Conservation (phyloP, 371 early-diverging fungal species). For the Mucor sp. region DNA sequence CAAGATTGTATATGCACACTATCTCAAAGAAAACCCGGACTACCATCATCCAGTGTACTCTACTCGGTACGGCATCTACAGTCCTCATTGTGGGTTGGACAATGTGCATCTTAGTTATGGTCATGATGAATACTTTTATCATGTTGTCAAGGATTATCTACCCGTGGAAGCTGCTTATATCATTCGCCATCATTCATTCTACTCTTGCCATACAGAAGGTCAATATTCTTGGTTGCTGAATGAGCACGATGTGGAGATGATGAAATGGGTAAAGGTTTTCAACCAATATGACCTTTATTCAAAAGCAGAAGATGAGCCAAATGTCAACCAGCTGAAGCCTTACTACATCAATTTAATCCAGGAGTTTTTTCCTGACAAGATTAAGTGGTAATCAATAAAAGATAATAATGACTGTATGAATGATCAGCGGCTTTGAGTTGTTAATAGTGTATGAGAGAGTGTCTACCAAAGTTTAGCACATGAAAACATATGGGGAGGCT, state of each 20-base stretch:
- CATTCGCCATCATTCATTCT: constrained; percentile 63
- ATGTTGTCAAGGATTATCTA: constrained; percentile 53
- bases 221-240: constrained; percentile 53
- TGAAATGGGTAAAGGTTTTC: constrained; percentile 56
- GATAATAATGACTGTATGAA: no score
- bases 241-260: constrained; percentile 47
- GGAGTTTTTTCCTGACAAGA: constrained; percentile 55
- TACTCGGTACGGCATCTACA: constrained; percentile 54
- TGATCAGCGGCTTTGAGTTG: neutral
- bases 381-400: constrained; percentile 43
- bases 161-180: constrained; percentile 54
- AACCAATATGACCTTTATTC: constrained; percentile 65
- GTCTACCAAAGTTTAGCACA: no score
- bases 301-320: constrained; percentile 43
- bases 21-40: constrained; percentile 54
- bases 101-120: constrained; percentile 58
- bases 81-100: constrained; percentile 53
- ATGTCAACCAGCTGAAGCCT: constrained; percentile 40
- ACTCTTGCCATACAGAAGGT: constrained; percentile 52
- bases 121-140: constrained; percentile 64
- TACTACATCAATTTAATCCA: constrained; percentile 54
- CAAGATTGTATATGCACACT: constrained; percentile 50
- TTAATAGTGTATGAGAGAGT: no score
- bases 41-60: constrained; percentile 31
- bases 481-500: no score